A percentile compares a stretch with the other conserved stretches of the same genome.
Evolutionary conservation across 2,329 filamentous ascomycete species (phyloP).

Genomic region (Penicillium sp.): DNA sequence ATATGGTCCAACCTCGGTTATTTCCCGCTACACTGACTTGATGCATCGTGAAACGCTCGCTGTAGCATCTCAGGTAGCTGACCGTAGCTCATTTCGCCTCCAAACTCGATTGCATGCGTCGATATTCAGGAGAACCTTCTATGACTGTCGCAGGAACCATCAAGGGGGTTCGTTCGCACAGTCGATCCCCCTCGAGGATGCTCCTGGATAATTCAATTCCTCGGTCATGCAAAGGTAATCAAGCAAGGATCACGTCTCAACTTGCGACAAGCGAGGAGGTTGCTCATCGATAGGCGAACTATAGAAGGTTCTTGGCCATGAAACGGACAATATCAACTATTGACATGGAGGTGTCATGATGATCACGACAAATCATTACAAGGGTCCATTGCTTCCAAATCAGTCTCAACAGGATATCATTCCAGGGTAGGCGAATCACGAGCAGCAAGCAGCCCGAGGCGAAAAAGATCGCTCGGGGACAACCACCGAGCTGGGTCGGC

Average conservation of each 20-base stretch:
- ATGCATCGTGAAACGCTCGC: slow-evolving; percentile 18
- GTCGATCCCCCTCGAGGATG: slow-evolving; percentile 18
- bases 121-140: slow-evolving; percentile 23
- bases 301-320: not conserved
- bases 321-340: not conserved
- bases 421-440: not conserved
- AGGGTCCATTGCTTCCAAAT: not conserved
- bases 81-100: not conserved
- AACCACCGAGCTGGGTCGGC: slow-evolving; percentile 20
- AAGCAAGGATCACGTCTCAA: slow-evolving; percentile 33
- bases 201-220: slow-evolving; percentile 5
- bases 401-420: not conserved
- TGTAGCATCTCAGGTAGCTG: slow-evolving; percentile 4
- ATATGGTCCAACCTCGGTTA: slow-evolving; percentile 11
- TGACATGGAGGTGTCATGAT: not conserved
- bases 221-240: slow-evolving; percentile 23
- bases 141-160: slow-evolving; percentile 6
- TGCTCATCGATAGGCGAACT: not conserved
- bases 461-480: slow-evolving; percentile 18
- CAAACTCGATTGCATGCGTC: slow-evolving; percentile 12
- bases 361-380: not conserved
- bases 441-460: not conserved
- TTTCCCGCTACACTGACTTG: slow-evolving; percentile 6
- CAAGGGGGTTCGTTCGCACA: slow-evolving; percentile 13
- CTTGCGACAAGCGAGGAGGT: slow-evolving; percentile 27